These are phyloP conservation scores for Candida ortonii DNA, from an alignment of 805 yeast genomes.

Conservation along the genomic window DNA sequence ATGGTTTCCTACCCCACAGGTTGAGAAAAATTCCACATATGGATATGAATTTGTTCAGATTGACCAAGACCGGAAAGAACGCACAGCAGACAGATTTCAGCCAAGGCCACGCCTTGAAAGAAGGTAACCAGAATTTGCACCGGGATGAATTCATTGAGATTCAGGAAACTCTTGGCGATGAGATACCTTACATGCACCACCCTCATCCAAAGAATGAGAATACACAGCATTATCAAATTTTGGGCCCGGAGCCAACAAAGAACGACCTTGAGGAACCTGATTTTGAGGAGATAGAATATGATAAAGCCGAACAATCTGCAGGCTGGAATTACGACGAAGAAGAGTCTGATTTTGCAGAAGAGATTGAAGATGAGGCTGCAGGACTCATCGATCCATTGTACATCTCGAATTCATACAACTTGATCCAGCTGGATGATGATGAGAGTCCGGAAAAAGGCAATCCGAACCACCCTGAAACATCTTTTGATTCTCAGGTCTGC, in stretches of 20 bases:
- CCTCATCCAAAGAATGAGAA: neutral
- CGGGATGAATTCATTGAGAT: conserved; percentile 1
- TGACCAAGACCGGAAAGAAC: conserved; percentile 8
- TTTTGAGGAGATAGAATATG: conserved; percentile 1
- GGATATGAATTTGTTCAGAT: conserved; percentile 13
- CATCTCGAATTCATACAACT: conserved; percentile 16
- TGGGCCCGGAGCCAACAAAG: too few species aligned
- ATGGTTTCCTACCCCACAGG: conserved; percentile 13
- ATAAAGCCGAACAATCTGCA: conserved; percentile 5
- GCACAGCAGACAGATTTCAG: conserved; percentile 7
- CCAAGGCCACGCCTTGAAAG: conserved; percentile 9
- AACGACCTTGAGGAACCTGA: neutral
- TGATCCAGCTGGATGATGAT: conserved; percentile 17
- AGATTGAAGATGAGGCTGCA: conserved; percentile 15
- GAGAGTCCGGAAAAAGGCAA: conserved; percentile 10
- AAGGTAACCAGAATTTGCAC: conserved; percentile 3
- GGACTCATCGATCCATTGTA: conserved; percentile 15
- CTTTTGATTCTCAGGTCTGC: conserved; percentile 23
- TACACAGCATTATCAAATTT: conserved; percentile 2
- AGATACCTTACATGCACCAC: conserved; percentile 2
- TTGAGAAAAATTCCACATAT: conserved; percentile 21
- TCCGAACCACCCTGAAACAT: conserved; percentile 12
- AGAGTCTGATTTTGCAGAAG: conserved; percentile 20
- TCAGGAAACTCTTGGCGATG: conserved; percentile 2
- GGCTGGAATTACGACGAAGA: conserved; percentile 17